These are phyloP conservation scores for Fusarium sp. DNA, from an alignment of 2,329 filamentous ascomycete species.

Conservation along the genomic window DNA sequence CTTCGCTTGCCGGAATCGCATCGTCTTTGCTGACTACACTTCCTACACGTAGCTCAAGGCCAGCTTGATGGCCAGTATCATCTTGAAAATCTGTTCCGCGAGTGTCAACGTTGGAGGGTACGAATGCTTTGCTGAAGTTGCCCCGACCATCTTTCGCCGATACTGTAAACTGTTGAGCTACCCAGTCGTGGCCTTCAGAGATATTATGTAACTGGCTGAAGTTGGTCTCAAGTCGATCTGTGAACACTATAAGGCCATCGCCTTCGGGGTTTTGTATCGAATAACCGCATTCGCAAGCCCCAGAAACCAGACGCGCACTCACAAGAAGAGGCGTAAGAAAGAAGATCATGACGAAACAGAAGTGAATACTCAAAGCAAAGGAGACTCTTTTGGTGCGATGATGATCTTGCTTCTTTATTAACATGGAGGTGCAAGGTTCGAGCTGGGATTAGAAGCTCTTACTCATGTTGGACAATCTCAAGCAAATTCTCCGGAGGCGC, in stretches of 20 bases:
- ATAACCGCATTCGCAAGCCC: slow-evolving; percentile 80
- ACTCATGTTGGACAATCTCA: no score
- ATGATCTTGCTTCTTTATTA: not conserved
- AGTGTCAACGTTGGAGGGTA: slow-evolving; percentile 66
- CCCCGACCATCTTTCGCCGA: slow-evolving; percentile 69
- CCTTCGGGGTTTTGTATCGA: slow-evolving; percentile 61
- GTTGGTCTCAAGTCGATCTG: slow-evolving; percentile 78
- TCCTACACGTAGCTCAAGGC: slow-evolving; percentile 69
- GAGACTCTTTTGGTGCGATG: not conserved
- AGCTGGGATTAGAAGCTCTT: not conserved
- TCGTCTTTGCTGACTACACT: slow-evolving; percentile 57
- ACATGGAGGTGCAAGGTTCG: not conserved
- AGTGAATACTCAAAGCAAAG: not conserved
- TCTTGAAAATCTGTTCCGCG: slow-evolving; percentile 39
- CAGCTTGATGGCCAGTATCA: slow-evolving; percentile 58
- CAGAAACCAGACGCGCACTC: slow-evolving; percentile 43
- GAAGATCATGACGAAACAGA: slow-evolving; percentile 18
- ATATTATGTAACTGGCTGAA: slow-evolving; percentile 70
- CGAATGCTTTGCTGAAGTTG: slow-evolving; percentile 74
- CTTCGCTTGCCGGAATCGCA: slow-evolving; percentile 72
- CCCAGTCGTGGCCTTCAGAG: slow-evolving; percentile 70
- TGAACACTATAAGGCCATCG: slow-evolving; percentile 66
- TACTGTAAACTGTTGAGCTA: slow-evolving; percentile 75
- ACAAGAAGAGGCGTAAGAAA: slow-evolving; percentile 15
- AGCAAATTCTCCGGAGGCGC: not conserved